Evolutionary conservation across 1,139 yeast species (phyloP).

Genomic region (Diutina sp.): DNA sequence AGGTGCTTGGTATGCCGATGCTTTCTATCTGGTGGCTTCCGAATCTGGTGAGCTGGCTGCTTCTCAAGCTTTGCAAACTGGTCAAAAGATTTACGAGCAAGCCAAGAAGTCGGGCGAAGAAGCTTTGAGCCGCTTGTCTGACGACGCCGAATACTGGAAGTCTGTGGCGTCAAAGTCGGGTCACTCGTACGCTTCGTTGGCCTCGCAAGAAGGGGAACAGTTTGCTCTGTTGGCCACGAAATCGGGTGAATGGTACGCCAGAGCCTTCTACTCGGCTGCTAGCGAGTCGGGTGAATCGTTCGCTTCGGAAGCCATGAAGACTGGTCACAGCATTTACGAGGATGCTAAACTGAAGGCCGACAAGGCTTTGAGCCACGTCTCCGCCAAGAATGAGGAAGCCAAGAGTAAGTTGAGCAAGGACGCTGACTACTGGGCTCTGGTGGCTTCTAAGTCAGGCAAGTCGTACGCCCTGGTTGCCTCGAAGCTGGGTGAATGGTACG

Average conservation of each 20-base stretch:
- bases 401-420: slow-evolving; percentile 4
- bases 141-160: not conserved
- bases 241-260: not conserved
- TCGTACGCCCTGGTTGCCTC: not conserved
- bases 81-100: not conserved
- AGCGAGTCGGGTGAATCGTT: not conserved
- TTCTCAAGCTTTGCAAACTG: not conserved
- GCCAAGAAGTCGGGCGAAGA: slow-evolving; percentile 5
- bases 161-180: not conserved
- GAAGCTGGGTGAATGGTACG: not conserved
- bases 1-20: not conserved
- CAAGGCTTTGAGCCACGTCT: slow-evolving; percentile 3
- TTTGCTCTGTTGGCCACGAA: not conserved
- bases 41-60: not conserved
- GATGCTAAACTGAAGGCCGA: slow-evolving; percentile 5
- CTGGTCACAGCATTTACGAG: not conserved
- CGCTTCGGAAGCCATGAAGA: not conserved
- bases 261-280: not conserved
- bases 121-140: not conserved
- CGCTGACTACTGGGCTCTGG: not conserved
- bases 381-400: slow-evolving; percentile 4
- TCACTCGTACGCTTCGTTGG: not conserved
- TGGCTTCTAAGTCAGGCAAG: not conserved
- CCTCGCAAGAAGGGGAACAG: not conserved
- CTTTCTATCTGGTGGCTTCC: not conserved